Conservation (phyloP, 2,329 filamentous ascomycete species). For the Canariomyces notabilis region DNA sequence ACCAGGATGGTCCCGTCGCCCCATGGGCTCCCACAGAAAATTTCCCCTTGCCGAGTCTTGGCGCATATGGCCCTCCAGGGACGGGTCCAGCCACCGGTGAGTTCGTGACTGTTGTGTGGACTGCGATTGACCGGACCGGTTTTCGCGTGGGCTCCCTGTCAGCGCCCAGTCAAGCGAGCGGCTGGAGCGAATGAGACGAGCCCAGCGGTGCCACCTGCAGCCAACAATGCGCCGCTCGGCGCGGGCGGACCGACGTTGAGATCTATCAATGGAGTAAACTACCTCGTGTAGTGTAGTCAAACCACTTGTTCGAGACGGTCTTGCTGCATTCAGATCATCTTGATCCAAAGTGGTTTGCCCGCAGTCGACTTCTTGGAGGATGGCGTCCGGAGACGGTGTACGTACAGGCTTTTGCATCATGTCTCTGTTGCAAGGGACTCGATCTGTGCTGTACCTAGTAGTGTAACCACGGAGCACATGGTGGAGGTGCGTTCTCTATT, state of each 20-base stretch:
- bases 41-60: conserved; percentile 20
- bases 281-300: too few species aligned
- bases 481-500: conserved; percentile 3
- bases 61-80: conserved; percentile 14
- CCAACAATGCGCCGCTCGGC: conserved; percentile 15
- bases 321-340: too few species aligned
- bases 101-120: conserved; percentile 4
- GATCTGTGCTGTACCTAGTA: not conserved
- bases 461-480: conserved; percentile 5
- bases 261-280: conserved; percentile 14
- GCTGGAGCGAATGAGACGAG: conserved; percentile 17
- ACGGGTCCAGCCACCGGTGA: conserved; percentile 1
- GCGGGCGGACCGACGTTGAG: conserved; percentile 21
- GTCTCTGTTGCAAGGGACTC: not conserved
- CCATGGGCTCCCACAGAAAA: conserved; percentile 8
- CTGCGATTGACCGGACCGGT: conserved; percentile 23
- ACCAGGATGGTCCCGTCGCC: conserved; percentile 1
- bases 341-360: too few species aligned
- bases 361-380: not conserved
- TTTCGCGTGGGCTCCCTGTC: conserved; percentile 19
- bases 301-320: too few species aligned
- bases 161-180: conserved; percentile 10
- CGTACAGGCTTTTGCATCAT: not conserved
- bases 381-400: not conserved
- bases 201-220: conserved; percentile 10